A percentile compares a stretch with the other conserved stretches of the same genome.
phyloP scores from a whole-genome alignment of 2,329 filamentous ascomycete genomes.

The Endocalyx cinctus region DNA sequence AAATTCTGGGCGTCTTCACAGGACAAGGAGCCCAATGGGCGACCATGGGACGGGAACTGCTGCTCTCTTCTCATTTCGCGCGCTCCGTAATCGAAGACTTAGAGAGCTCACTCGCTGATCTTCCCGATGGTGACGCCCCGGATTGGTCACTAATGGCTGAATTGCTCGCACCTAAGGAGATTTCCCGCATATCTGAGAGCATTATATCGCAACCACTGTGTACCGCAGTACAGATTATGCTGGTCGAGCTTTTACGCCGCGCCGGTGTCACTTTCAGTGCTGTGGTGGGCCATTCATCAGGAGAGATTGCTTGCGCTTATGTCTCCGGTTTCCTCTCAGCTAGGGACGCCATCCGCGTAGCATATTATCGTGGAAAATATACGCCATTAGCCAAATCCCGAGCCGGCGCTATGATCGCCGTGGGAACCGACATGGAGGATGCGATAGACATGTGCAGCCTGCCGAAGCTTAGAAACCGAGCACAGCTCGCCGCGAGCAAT shows the following conservation, averaged over 20 bases:
- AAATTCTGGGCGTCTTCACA: slow-evolving; percentile 24
- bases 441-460: slow-evolving; percentile 7
- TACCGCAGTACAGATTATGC: slow-evolving; percentile 34
- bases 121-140: slow-evolving; percentile 11
- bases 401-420: slow-evolving; percentile 39
- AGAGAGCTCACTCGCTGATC: slow-evolving; percentile 11
- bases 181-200: slow-evolving; percentile 10
- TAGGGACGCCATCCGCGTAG: slow-evolving; percentile 21
- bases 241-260: slow-evolving; percentile 28
- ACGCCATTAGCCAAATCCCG: slow-evolving; percentile 10
- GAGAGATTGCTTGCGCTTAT: slow-evolving; percentile 22
- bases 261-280: slow-evolving; percentile 16
- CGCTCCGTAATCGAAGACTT: slow-evolving; percentile 12
- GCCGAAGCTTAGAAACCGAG: slow-evolving; percentile 6
- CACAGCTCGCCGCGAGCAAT: slow-evolving; percentile 15
- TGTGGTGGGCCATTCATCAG: slow-evolving; percentile 24
- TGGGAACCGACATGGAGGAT: slow-evolving; percentile 26
- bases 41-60: slow-evolving; percentile 17
- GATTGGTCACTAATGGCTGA: slow-evolving; percentile 14
- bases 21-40: slow-evolving; percentile 30
- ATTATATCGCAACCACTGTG: slow-evolving; percentile 24
- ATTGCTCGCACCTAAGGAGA: slow-evolving; percentile 4
- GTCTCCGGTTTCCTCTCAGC: slow-evolving; percentile 14
- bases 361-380: slow-evolving; percentile 29
- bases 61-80: slow-evolving; percentile 7